Conservation (phyloP, 805 yeast species). For the Kluyveromyces lactis region DNA sequence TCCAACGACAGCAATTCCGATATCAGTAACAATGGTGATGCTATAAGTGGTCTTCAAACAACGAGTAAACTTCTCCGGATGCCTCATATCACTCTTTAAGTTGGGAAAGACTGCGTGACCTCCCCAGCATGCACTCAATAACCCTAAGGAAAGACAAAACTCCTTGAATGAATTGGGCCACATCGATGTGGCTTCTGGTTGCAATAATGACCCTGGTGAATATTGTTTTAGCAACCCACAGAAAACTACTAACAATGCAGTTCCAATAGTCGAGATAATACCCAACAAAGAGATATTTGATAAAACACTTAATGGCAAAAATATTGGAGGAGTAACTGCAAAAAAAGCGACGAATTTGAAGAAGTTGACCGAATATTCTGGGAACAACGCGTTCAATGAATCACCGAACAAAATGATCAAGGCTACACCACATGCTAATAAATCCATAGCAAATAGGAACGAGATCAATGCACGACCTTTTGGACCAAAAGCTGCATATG, state of each 20-base stretch:
- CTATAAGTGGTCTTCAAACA: constrained; percentile 52
- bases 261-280: constrained; percentile 57
- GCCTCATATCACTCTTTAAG: constrained; percentile 62
- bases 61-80: constrained; percentile 45
- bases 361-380: constrained; percentile 40
- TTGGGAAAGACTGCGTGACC: constrained; percentile 80
- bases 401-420: constrained; percentile 78
- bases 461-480: constrained; percentile 69
- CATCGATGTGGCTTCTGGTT: constrained; percentile 55
- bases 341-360: constrained; percentile 65
- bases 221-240: constrained; percentile 55
- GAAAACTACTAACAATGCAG: constrained; percentile 47
- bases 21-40: constrained; percentile 52
- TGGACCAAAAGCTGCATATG: constrained; percentile 77
- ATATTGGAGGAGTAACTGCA: constrained; percentile 72
- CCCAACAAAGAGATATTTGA: constrained; percentile 66
- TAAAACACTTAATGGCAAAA: constrained; percentile 64
- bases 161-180: constrained; percentile 50
- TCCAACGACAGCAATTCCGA: constrained; percentile 57
- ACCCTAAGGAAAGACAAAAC: constrained; percentile 53
- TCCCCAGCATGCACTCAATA: constrained; percentile 75
- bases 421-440: constrained; percentile 76
- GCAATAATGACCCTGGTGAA: constrained; percentile 68
- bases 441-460: constrained; percentile 63
- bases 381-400: constrained; percentile 64